These are phyloP conservation scores for Moesziomyces sp. DNA, from an alignment of 1,284 basidiomycete genomes.

Conservation along the genomic window DNA sequence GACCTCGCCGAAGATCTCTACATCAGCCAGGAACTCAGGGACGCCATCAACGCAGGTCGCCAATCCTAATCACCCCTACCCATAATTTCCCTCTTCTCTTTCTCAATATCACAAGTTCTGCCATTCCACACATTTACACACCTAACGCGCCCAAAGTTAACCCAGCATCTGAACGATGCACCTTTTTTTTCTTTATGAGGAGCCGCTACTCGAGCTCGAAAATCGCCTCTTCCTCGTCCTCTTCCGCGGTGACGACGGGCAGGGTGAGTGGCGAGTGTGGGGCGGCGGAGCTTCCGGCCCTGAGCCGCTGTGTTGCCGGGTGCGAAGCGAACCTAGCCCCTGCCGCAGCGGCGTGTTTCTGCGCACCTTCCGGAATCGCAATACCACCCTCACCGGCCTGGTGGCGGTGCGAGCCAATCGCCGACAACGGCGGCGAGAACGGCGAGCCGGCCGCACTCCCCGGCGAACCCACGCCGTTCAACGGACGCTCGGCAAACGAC, in stretches of 20 bases:
- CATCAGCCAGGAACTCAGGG: slow-evolving; percentile 57
- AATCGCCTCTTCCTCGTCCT: slow-evolving; percentile 63
- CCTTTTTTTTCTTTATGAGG: not conserved
- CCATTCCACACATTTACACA: too few species aligned
- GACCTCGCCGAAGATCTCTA: slow-evolving; percentile 62
- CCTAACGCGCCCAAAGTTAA: too few species aligned
- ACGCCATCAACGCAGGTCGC: slow-evolving; percentile 39
- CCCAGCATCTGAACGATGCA: not conserved
- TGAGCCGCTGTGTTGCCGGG: slow-evolving; percentile 37
- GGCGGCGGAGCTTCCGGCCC: slow-evolving; percentile 30
- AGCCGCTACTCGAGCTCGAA: slow-evolving; percentile 61
- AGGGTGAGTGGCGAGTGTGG: slow-evolving; percentile 48
- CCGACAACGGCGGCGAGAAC: slow-evolving; percentile 35
- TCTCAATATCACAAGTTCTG: too few species aligned
- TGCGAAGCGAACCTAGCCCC: slow-evolving; percentile 24
- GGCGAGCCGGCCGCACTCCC: slow-evolving; percentile 20
- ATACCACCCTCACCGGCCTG: slow-evolving; percentile 27
- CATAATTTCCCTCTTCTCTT: too few species aligned
- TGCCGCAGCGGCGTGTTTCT: slow-evolving; percentile 12
- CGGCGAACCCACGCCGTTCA: slow-evolving; percentile 39
- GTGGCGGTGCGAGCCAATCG: slow-evolving; percentile 31
- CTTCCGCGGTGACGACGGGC: slow-evolving; percentile 52
- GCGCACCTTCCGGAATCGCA: slow-evolving; percentile 27
- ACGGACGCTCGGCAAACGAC: slow-evolving; percentile 26
- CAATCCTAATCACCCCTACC: not conserved